phyloP scores from a whole-genome alignment of 768 basidiomycete genomes.

The Rhizopogon vesiculosus region DNA sequence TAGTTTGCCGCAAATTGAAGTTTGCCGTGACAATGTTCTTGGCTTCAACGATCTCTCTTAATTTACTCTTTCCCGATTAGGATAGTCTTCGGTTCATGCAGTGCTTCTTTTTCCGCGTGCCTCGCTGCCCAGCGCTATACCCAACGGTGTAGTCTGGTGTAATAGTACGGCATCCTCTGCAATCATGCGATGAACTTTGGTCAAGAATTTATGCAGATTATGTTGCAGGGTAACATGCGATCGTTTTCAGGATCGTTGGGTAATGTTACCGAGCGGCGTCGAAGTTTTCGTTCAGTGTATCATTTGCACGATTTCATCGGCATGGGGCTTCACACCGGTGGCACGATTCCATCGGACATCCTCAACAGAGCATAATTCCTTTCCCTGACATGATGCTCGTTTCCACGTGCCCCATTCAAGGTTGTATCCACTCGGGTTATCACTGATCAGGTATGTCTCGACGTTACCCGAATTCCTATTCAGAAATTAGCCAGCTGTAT shows the following conservation, averaged over 20 bases:
- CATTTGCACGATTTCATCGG: conserved; percentile 20
- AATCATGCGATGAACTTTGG: neutral
- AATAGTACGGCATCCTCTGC: too few relatives aligned
- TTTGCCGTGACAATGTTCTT: neutral
- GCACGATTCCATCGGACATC: conserved; percentile 20
- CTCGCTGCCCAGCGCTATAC: conserved; percentile 5
- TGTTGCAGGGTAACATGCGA: neutral
- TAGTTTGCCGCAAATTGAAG: neutral
- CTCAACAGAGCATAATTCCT: neutral
- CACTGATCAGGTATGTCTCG: neutral
- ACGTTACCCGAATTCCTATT: neutral
- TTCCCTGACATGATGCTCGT: neutral
- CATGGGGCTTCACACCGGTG: neutral
- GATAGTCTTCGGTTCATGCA: neutral
- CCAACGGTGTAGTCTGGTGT: neutral
- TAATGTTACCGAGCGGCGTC: neutral
- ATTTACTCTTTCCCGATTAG: conserved; percentile 6
- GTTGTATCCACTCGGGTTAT: too few relatives aligned
- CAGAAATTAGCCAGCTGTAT: neutral
- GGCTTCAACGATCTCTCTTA: neutral
- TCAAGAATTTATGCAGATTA: neutral
- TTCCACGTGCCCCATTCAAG: too few relatives aligned
- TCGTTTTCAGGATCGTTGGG: neutral
- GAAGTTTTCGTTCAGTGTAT: neutral
- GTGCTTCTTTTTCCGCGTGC: conserved; percentile 15